These are phyloP conservation scores for Colletotrichum tofieldiae DNA, from an alignment of 2,329 filamentous ascomycete species.

Conservation along the genomic window DNA sequence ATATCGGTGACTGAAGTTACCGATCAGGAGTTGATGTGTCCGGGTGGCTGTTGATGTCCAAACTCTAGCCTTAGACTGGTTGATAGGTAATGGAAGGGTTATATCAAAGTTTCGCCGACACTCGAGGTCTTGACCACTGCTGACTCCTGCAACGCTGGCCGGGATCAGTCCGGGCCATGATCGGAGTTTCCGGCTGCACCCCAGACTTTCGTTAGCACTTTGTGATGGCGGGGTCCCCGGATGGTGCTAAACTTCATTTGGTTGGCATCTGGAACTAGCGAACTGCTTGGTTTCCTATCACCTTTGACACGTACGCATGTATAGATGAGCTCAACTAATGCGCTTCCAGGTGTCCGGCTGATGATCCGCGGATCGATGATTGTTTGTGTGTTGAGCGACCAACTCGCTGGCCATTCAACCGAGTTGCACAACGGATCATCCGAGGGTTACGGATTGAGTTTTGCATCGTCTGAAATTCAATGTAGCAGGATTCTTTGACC, in stretches of 20 bases:
- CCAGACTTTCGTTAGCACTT: conserved; percentile 33
- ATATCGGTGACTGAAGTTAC: conserved; percentile 28
- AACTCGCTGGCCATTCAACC: conserved; percentile 22
- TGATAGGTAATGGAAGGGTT: conserved; percentile 25
- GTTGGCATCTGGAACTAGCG: conserved; percentile 3
- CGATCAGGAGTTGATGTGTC: conserved; percentile 17
- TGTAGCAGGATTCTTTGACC: not conserved
- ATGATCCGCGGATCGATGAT: not conserved
- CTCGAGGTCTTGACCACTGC: not conserved
- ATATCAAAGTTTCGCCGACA: conserved; percentile 38
- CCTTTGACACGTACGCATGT: conserved; percentile 1
- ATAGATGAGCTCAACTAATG: conserved; percentile 11
- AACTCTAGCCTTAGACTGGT: not conserved
- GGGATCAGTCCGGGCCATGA: conserved; percentile 26
- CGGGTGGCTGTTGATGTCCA: conserved; percentile 8
- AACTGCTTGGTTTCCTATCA: conserved; percentile 16
- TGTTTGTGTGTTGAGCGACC: not conserved
- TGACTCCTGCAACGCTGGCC: conserved; percentile 21
- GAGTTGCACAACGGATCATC: conserved; percentile 16
- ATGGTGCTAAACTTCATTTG: conserved; percentile 30
- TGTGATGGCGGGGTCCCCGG: conserved; percentile 33
- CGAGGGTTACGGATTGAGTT: not conserved
- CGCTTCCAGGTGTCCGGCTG: not conserved
- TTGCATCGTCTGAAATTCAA: not conserved
- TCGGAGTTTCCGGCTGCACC: conserved; percentile 40